Conservation (phyloP, 805 yeast genomes). For the Zygosaccharomyces bailii region DNA sequence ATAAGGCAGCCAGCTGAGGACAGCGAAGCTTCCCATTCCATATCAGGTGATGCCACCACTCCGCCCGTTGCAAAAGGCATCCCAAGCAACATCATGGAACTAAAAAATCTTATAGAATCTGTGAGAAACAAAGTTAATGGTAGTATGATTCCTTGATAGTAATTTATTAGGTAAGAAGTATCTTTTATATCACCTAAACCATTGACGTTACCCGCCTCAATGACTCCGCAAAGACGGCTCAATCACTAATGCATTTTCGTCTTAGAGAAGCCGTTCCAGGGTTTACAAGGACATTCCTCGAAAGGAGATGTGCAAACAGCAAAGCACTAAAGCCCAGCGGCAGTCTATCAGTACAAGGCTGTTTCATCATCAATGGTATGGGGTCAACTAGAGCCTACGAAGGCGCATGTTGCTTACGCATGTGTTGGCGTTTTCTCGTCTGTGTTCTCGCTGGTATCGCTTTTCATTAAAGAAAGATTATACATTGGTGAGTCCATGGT, state of each 20-base stretch:
- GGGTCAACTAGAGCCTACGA: conserved; percentile 41
- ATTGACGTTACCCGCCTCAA: conserved; percentile 11
- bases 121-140: conserved; percentile 27
- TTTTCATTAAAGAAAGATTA: conserved; percentile 75
- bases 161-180: background rate
- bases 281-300: background rate
- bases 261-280: conserved; percentile 2
- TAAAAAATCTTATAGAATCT: conserved; percentile 29
- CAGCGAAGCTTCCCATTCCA: background rate
- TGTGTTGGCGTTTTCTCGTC: conserved; percentile 80
- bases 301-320: background rate
- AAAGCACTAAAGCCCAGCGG: background rate
- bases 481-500: conserved; percentile 91
- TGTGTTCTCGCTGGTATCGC: conserved; percentile 73
- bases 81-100: conserved; percentile 18
- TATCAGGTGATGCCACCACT: conserved; percentile 4
- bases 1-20: conserved; percentile 1
- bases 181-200: background rate
- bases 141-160: background rate
- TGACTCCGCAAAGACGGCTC: conserved; percentile 2
- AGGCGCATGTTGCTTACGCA: conserved; percentile 85
- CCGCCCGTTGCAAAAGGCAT: conserved; percentile 2
- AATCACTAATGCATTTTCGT: conserved; percentile 1
- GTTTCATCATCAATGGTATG: conserved; percentile 30
- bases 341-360: background rate